Base-by-base conservation (phyloP, 2,329 filamentous ascomycete genomes). In the Cryphonectria carpinicola region DNA sequence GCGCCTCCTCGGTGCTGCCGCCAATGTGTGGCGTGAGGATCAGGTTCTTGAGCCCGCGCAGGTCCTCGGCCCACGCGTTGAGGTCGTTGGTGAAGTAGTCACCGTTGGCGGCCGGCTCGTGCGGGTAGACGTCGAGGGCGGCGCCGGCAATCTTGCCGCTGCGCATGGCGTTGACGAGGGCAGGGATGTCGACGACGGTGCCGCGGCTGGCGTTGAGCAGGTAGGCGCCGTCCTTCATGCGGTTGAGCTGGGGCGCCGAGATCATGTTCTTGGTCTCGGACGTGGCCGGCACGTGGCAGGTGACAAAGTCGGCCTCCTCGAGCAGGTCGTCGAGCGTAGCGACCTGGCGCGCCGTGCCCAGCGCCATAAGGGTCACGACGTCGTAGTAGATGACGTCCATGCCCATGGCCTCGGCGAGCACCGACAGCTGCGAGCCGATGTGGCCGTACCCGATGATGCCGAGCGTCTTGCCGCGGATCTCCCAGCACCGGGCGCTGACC, bases 331-430 rank as follows among this genome's bases (percentile, higher is more conserved):
- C 88, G 32, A 99, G 84, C 0, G 89, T 92, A 6, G 91, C 84
- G 54, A 98, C 92, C 80, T 98, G 96, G 75, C 87, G 90, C 43
- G 95, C 90, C 14, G 93, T 97, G 69, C 96, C 96, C 79, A 99
- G 84, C 61, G 93, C 92, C 96, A 99, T 99, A 76, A 98, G 87
- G 76, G 95, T 97, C 73, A 97, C 83, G 8, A 97, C 90, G 81
- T 99, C 96, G 81, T 97, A 98, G 86, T 98, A 99, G 77, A 98
- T 95, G 77, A 99, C 96, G 22, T 88, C 90, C 95, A 99, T 98
- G 65, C 96, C 96, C 94, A 99, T 97, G 35, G 95, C 90, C 82
- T 99, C 96, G 39, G 96, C 95, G 74, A 99, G 85, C 58, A 99
- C 96, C 0, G 95, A 98, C 74, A 99, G 85, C 82, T 99, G 96